Evolutionary conservation across 768 basidiomycete species (phyloP), one percentile per base, ranked within the genome.

Genomic region (Pisolithus albus): DNA sequence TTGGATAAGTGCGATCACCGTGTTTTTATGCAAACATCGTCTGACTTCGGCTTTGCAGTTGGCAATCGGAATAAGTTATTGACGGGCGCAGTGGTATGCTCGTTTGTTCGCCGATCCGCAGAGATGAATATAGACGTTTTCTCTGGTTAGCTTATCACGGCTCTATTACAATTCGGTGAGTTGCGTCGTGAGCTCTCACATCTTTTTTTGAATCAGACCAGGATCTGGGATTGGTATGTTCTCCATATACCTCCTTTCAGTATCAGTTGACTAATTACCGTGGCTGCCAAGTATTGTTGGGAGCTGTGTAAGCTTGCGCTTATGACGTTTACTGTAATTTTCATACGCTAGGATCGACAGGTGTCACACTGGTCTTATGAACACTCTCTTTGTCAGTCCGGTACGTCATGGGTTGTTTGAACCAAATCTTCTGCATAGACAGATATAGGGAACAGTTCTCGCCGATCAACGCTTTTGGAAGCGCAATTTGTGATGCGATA

Each of bases 1-100:
- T n/a, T 64, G 60, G 60, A 61, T 63, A 56, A 62, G 61, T 63
- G 40, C 1, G 15, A 4, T 34, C 13, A 16, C 1, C 4, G 21
- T 13, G 11, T 16, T 16, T 24, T 16, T 7, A 1, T 23, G 21
- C 30, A 8, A 10, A 40, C 13, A 7, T 4, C 13, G 24, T 3
- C 19, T 30, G 26, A 52, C 5, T 11, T 28, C 15, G 28, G 15
- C 5, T 19, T 37, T 37, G 13, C 42, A 63, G 62, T 64, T 23
- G 64, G 59, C 4, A 55, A 42, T 43, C 21, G 13, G 24, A 63
- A 64, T 37, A 54, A 53, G 15, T 7, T 48, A 9, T 9, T 64
- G 24, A 55, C 56, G 10, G 45, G 19, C 5, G 24, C 30, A 11
- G 60, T 59, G 54, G 62, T 63, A 53, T 47, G 58, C 3, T 30